phyloP scores from a whole-genome alignment of 345 rosid genomes.

The Citrus glauca region DNA sequence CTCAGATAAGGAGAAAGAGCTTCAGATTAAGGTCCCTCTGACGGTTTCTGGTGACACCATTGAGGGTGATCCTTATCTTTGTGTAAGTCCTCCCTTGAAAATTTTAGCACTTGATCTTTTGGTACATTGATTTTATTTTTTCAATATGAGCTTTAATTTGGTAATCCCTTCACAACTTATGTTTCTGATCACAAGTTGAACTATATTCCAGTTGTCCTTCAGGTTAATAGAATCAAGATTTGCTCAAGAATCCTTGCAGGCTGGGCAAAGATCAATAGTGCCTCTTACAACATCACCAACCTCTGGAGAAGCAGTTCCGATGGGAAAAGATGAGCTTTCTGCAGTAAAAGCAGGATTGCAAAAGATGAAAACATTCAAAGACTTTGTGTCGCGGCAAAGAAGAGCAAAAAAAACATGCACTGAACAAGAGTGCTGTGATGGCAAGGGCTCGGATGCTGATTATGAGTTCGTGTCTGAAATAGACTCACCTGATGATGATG shows the following conservation, averaged over 20 bases:
- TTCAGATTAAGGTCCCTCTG: slow-evolving; percentile 59
- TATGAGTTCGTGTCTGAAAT: slow-evolving; percentile 28
- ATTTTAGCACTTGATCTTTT: not conserved
- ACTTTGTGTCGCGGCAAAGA: slow-evolving; percentile 32
- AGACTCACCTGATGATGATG: slow-evolving; percentile 42
- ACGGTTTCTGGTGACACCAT: slow-evolving; percentile 26
- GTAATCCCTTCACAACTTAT: not conserved
- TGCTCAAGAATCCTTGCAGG: slow-evolving; percentile 23
- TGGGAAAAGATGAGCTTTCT: slow-evolving; percentile 36
- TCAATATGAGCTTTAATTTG: not conserved
- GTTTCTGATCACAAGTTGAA: slow-evolving; percentile 16
- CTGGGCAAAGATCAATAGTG: slow-evolving; percentile 24
- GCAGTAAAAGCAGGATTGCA: slow-evolving; percentile 45
- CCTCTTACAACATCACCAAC: slow-evolving; percentile 29
- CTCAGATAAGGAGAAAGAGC: slow-evolving; percentile 50
- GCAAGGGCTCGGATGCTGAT: slow-evolving; percentile 23
- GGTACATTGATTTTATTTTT: not conserved
- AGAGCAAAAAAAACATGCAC: slow-evolving; percentile 34
- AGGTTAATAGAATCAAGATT: slow-evolving; percentile 28
- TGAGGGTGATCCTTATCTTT: slow-evolving; percentile 19
- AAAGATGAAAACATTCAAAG: slow-evolving; percentile 44
- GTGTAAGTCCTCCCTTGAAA: slow-evolving; percentile 14
- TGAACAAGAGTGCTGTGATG: slow-evolving; percentile 34
- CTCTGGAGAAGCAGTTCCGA: slow-evolving; percentile 20
- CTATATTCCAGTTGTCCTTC: slow-evolving; percentile 40